Evolutionary conservation across 768 basidiomycete genomes (phyloP), one percentile per base, ranked within the genome.

Genomic region (Leccinum disarticulatum): DNA sequence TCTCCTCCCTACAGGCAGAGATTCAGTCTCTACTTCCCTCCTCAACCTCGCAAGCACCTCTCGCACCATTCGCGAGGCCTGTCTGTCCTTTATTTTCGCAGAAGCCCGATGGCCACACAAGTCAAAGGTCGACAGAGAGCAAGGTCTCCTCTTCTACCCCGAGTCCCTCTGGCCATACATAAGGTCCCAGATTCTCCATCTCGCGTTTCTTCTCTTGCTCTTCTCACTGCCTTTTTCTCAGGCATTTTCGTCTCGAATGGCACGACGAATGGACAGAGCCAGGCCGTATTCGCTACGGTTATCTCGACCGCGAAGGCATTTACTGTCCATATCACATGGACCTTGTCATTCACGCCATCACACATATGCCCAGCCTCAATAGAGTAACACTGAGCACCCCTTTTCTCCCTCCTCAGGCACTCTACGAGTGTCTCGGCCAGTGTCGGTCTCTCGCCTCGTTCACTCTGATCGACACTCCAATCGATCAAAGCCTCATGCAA

Each of bases 191-290:
- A 22, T 28, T 27, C 6, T 28, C 33, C 17, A 17, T 35, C 2
- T 5, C 2, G 0, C 0, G 38, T 31, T 27, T 28, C 4, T n/a
- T 47, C 17, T n/a, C 10, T n/a, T 30, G 6, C 4, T 0, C 15
- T 19, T 1, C 60, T 62, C 6, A 65, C 62, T 55, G 2, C 47
- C 10, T 0, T 22, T 31, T 46, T 1, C 22, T 14, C 17, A 74
- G 73, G 56, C 72, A 76, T 47, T 72, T 74, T 10, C 67, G 62
- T 17, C 67, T 74, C 35, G 64, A 74, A 36, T 74, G 73, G 73
- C 73, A 72, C 43, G 74, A 76, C 58, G 73, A 74, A 51, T 74
- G 73, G 73, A 73, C 73, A 31, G 73, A 74, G 33, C 75, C 73
- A 1, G 69, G 64, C 22, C 73, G 73, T n/a, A 64, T 75, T 22